Evolutionary conservation across 2,329 filamentous ascomycete genomes (phyloP).

Genomic region (Madurella fahalii): DNA sequence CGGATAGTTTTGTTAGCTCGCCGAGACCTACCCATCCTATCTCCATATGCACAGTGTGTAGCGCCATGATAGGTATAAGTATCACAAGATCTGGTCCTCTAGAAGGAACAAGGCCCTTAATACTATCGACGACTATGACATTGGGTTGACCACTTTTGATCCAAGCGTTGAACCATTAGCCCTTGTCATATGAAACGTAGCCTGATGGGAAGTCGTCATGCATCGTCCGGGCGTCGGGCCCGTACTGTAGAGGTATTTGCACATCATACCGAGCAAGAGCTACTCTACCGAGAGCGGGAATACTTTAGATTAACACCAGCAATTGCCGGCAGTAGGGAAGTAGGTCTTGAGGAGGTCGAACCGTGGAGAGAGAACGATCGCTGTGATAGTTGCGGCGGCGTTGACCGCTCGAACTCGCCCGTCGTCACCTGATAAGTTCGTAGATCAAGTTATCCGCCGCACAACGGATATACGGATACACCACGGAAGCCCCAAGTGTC

Average conservation of each 20-base stretch:
- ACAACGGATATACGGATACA: conserved; percentile 64
- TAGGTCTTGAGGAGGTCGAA: conserved; percentile 67
- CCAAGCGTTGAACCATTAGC: no score
- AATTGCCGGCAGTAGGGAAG: conserved; percentile 68
- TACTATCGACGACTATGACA: no score
- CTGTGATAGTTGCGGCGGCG: conserved; percentile 61
- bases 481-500: conserved; percentile 58
- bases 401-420: conserved; percentile 72
- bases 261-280: conserved; percentile 66
- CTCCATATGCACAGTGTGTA: no score
- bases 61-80: no score
- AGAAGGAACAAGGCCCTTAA: no score
- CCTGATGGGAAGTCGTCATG: conserved; percentile 62
- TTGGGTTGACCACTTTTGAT: no score
- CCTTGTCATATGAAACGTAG: conserved; percentile 67
- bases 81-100: no score
- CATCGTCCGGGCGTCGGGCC: conserved; percentile 67
- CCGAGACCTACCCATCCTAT: no score
- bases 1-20: no score
- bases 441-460: conserved; percentile 58
- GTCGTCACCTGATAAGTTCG: conserved; percentile 64
- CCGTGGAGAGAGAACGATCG: conserved; percentile 55
- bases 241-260: conserved; percentile 72
- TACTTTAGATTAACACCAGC: conserved; percentile 68
- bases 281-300: conserved; percentile 61